These are phyloP conservation scores for Phaeosphaeriaceae sp. DNA, from an alignment of 2,329 filamentous ascomycete genomes.

Conservation along the genomic window DNA sequence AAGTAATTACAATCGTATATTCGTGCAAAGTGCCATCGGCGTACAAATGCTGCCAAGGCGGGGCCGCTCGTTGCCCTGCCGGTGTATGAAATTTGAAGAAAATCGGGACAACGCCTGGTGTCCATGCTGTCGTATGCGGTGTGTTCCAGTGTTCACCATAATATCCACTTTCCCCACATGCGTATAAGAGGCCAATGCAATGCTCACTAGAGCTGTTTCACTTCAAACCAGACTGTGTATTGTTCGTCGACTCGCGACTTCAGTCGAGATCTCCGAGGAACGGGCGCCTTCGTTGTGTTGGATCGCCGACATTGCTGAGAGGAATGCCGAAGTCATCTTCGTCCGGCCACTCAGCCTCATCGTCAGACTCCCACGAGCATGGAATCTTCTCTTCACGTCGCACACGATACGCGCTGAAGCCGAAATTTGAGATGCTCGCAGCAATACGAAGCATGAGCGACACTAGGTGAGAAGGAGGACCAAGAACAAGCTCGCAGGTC, in stretches of 20 bases:
- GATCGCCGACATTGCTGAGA: conserved; percentile 41
- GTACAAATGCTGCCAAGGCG: conserved; percentile 20
- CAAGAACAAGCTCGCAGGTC: conserved; percentile 77
- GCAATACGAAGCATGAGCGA: conserved; percentile 82
- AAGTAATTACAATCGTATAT: conserved; percentile 10
- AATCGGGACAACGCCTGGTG: conserved; percentile 27
- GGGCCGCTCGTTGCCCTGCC: conserved; percentile 24
- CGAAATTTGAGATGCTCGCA: conserved; percentile 68
- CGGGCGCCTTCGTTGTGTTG: conserved; percentile 26
- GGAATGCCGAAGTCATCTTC: conserved; percentile 66
- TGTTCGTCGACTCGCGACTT: conserved; percentile 9
- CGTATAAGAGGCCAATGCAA: background rate
- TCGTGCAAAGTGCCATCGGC: conserved; percentile 16
- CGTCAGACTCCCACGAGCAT: conserved; percentile 67
- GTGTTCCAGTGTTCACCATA: conserved; percentile 4
- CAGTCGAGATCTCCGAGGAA: conserved; percentile 37
- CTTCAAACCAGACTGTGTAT: background rate
- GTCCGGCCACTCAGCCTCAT: conserved; percentile 58
- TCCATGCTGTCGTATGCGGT: conserved; percentile 23
- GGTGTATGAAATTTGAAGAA: conserved; percentile 27
- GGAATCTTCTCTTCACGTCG: conserved; percentile 42
- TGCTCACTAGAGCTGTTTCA: background rate
- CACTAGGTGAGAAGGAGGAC: conserved; percentile 81
- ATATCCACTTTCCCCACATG: background rate
- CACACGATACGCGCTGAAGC: conserved; percentile 44